Conservation (phyloP, 331 rosid genomes). For the Malus hybrid region DNA sequence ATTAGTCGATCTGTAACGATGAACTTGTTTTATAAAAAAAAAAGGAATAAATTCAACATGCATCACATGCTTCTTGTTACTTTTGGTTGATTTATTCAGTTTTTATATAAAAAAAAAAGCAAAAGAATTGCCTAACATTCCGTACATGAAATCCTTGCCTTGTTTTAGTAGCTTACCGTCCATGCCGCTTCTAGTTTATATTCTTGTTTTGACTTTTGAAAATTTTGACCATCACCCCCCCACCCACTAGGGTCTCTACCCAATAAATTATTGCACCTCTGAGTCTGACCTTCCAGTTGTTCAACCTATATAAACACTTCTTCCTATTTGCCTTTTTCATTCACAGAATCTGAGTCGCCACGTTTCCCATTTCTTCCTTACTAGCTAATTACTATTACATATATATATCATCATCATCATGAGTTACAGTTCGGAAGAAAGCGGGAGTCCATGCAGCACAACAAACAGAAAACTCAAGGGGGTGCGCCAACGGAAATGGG, state of each 20-base stretch:
- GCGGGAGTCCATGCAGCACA: background rate
- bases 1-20: no score
- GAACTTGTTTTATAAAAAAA: no score
- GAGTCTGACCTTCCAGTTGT: constrained; percentile 9
- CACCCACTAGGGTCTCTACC: background rate
- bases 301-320: constrained; percentile 22
- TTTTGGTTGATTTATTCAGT: no score
- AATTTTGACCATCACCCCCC: constrained; percentile 7
- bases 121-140: no score
- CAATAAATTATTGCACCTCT: background rate
- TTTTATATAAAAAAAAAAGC: no score
- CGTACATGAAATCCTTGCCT: no score
- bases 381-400: background rate
- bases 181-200: background rate
- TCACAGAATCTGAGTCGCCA: background rate
- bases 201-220: constrained; percentile 22
- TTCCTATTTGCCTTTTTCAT: background rate
- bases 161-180: background rate
- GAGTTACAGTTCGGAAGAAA: constrained; percentile 24
- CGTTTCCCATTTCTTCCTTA: background rate
- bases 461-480: constrained; percentile 46
- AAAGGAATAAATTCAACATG: no score
- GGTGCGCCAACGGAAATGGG: constrained; percentile 79
- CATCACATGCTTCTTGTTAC: no score
- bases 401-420: constrained; percentile 1